Evolutionary conservation across 371 early-diverging fungal genomes (phyloP), one percentile per base, ranked within the genome.

Genomic region (Lichtheimia corymbifera): DNA sequence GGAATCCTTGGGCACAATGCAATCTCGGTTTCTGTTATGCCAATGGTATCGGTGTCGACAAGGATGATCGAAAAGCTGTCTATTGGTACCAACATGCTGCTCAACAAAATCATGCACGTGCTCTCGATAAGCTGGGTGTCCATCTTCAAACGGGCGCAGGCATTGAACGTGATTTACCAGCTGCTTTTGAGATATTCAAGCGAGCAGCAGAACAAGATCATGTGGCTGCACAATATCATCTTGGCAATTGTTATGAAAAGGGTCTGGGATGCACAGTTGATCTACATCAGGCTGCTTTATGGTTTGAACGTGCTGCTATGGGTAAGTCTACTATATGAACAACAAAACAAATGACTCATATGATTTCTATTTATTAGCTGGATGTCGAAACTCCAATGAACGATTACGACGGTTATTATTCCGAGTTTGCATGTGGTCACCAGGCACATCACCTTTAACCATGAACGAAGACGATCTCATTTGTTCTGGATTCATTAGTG

Each of bases 1-100:
- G 88, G 41, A 91, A 92, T 72, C 81, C 87, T 18, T 89, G 89
- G 80, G 95, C 94, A 11, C 91, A 90, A 65, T 91, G 91, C 80
- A 82, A 86, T 55, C 76, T 96, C 13, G 94, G 91, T 42, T 87
- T 84, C 65, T 88, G 90, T 71, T 91, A 89, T 72, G 89, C 90
- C 53, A 85, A 89, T 57, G 96, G 94, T n/a, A 82, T 85, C 40
- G 93, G 91, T 17, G 81, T 80, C 12, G 60, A 63, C 15, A 73
- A 76, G 55, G 83, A 89, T 59, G 66, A 80, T 28, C 68, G 68
- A 24, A 67, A 83, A 66, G 90, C 93, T 0, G 79, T 88, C 9
- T 72, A 83, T 55, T 91, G 88, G 84, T 91, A 92, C 58, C 64
- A 67, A 22, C 71, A 79, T 42, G 83, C 89, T 18, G 89, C 93